These are phyloP conservation scores for Apostasia ramifera DNA, from an alignment of 106 monocot species.

Conservation along the genomic window DNA sequence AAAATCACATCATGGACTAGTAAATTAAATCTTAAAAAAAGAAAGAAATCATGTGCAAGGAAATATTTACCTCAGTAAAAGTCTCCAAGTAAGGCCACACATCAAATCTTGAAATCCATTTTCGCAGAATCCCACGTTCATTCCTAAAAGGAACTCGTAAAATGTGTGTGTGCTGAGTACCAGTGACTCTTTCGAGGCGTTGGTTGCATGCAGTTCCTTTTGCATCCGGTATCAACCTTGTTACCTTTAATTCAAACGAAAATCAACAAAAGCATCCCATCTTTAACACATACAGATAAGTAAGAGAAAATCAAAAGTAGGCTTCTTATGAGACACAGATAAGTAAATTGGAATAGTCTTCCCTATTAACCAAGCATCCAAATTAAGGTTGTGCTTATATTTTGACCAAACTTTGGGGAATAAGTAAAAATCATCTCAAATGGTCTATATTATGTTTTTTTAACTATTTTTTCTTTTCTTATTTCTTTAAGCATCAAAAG, in stretches of 20 bases:
- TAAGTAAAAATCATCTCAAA: too few relatives aligned
- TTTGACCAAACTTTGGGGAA: too few relatives aligned
- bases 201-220: slow-evolving; percentile 93
- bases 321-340: too few relatives aligned
- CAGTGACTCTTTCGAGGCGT: slow-evolving; percentile 80
- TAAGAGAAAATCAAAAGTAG: neutral
- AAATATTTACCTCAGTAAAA: slow-evolving; percentile 60
- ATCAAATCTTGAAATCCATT: slow-evolving; percentile 98
- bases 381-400: too few relatives aligned
- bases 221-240: slow-evolving; percentile 90
- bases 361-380: too few relatives aligned
- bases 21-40: too few relatives aligned
- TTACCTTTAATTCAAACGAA: slow-evolving; percentile 38
- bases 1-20: neutral
- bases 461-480: too few relatives aligned
- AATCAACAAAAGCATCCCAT: neutral
- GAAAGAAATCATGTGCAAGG: too few relatives aligned
- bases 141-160: slow-evolving; percentile 82
- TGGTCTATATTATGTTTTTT: too few relatives aligned
- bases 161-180: slow-evolving; percentile 70
- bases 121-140: slow-evolving; percentile 71
- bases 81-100: slow-evolving; percentile 94
- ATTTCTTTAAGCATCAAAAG: too few relatives aligned
- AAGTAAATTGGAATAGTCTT: too few relatives aligned
- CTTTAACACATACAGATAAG: neutral